phyloP scores from a whole-genome alignment of 2,329 filamentous ascomycete genomes.

The Claviceps citrina region DNA sequence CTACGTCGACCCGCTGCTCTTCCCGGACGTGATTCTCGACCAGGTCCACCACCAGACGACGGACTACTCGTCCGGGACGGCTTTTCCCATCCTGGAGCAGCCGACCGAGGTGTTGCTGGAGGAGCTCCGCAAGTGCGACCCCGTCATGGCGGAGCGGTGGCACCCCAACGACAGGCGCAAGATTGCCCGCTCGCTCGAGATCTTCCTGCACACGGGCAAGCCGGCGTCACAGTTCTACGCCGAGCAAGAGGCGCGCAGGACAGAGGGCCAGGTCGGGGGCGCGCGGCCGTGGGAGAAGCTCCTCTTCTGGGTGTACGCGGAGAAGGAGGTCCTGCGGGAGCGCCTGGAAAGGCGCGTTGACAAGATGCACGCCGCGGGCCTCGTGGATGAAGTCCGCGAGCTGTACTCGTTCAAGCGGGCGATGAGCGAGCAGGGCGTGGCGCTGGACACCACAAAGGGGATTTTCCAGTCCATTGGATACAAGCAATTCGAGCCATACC shows the following conservation, averaged over 20 bases:
- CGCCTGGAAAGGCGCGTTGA: constrained; percentile 67
- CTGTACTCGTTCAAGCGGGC: constrained; percentile 27
- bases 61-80: constrained; percentile 19
- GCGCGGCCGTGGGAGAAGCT: constrained; percentile 38
- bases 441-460: constrained; percentile 59
- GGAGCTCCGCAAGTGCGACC: constrained; percentile 67
- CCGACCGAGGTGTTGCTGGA: constrained; percentile 56
- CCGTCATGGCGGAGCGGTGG: constrained; percentile 78
- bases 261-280: constrained; percentile 10
- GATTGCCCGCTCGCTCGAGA: constrained; percentile 77
- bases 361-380: constrained; percentile 54
- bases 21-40: constrained; percentile 45
- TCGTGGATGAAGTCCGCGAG: constrained; percentile 33
- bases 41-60: constrained; percentile 21
- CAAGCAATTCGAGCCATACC: constrained; percentile 71
- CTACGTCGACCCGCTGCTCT: constrained; percentile 79
- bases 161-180: constrained; percentile 87
- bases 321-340: constrained; percentile 48
- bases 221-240: constrained; percentile 76
- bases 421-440: constrained; percentile 27
- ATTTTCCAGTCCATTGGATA: constrained; percentile 97
- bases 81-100: constrained; percentile 57
- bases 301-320: constrained; percentile 76
- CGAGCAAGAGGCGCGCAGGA: constrained; percentile 44
- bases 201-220: constrained; percentile 69